A percentile compares a stretch with the other conserved stretches of the same genome.
phyloP scores from a whole-genome alignment of 2,329 filamentous ascomycete genomes.

The Phyllosticta paracitricarpa region DNA sequence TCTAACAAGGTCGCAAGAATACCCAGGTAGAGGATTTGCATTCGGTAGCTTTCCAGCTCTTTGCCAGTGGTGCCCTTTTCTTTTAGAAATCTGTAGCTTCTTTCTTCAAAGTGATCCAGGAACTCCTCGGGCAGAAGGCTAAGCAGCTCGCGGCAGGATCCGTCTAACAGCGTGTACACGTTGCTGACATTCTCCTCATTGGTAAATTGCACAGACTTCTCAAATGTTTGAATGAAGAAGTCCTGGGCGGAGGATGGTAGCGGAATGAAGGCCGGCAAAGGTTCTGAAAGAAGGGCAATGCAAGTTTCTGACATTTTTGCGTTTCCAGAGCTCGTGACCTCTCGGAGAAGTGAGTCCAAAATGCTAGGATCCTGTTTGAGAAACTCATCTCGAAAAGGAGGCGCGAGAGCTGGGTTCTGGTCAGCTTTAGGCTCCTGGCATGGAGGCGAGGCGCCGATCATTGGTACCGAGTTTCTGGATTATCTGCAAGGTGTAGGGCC shows the following conservation, averaged over 20 bases:
- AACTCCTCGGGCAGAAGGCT: constrained; percentile 16
- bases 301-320: constrained; percentile 14
- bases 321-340: constrained; percentile 21
- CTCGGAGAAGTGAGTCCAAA: constrained; percentile 23
- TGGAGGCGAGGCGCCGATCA: not conserved
- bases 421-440: not conserved
- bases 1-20: not conserved
- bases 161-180: constrained; percentile 25
- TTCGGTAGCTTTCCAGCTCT: not conserved
- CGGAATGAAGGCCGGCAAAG: constrained; percentile 20
- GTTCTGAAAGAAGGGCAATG: constrained; percentile 23
- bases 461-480: constrained; percentile 39
- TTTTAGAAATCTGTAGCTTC: not conserved
- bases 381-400: constrained; percentile 20
- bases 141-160: constrained; percentile 24
- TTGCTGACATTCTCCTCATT: constrained; percentile 18
- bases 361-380: constrained; percentile 22
- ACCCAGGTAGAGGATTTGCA: constrained; percentile 2
- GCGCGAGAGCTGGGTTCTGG: not conserved
- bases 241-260: constrained; percentile 24
- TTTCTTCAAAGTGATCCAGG: constrained; percentile 2
- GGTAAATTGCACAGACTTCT: constrained; percentile 18
- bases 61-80: not conserved
- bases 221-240: constrained; percentile 25
- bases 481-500: constrained; percentile 41